Evolutionary conservation across 1,139 yeast species (phyloP).

Genomic region (Nakaseomyces uthaithaninus): DNA sequence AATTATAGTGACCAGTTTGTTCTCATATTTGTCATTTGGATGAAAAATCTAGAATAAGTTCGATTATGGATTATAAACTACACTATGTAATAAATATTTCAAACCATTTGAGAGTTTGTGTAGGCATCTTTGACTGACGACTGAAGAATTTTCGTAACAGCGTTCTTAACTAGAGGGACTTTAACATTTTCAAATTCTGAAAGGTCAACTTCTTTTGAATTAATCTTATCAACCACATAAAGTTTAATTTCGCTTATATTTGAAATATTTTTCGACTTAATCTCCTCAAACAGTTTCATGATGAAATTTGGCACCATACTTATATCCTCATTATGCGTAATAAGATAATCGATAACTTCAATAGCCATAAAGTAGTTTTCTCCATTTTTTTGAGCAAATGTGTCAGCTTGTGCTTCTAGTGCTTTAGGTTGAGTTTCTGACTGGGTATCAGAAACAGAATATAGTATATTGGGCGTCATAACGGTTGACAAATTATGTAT

Average conservation of each 20-base stretch:
- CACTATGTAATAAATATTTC: too few species aligned
- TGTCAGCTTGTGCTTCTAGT: slow-evolving; percentile 30
- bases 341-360: slow-evolving; percentile 79
- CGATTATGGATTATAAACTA: too few species aligned
- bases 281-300: slow-evolving; percentile 32
- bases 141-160: neutral
- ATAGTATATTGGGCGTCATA: slow-evolving; percentile 82
- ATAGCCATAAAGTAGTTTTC: slow-evolving; percentile 85
- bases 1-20: slow-evolving; percentile 9
- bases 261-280: slow-evolving; percentile 26
- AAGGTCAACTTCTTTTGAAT: slow-evolving; percentile 13
- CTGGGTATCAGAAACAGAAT: slow-evolving; percentile 31
- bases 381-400: slow-evolving; percentile 44
- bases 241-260: slow-evolving; percentile 17
- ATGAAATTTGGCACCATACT: slow-evolving; percentile 64
- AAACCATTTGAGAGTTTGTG: slow-evolving; percentile 6
- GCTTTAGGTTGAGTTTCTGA: slow-evolving; percentile 29
- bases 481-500: slow-evolving; percentile 93
- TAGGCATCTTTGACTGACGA: slow-evolving; percentile 3
- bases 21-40: too few species aligned
- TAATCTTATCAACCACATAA: slow-evolving; percentile 14
- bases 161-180: slow-evolving; percentile 1
- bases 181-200: slow-evolving; percentile 13
- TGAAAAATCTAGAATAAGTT: too few species aligned
- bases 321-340: slow-evolving; percentile 75